phyloP scores from a whole-genome alignment of 2,329 filamentous ascomycete species.

The Orbilia brochopaga region DNA sequence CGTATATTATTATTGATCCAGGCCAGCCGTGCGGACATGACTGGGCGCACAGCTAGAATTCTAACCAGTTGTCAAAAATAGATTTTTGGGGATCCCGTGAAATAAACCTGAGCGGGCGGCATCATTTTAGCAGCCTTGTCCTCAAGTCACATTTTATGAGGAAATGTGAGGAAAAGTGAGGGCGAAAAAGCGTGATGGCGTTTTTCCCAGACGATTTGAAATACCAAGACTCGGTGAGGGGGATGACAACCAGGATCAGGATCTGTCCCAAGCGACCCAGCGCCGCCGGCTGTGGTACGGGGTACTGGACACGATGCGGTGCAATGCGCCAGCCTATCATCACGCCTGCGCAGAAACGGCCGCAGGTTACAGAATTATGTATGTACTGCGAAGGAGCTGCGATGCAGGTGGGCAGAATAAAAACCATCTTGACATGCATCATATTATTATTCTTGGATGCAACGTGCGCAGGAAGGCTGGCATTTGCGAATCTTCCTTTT shows the following conservation, averaged over 20 bases:
- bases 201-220: slow-evolving; percentile 24
- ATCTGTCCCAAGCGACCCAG: slow-evolving; percentile 45
- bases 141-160: slow-evolving; percentile 5
- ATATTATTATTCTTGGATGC: not conserved
- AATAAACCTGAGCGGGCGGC: slow-evolving; percentile 12
- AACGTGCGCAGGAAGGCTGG: slow-evolving; percentile 47
- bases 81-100: slow-evolving; percentile 6
- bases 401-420: not conserved
- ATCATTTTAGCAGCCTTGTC: slow-evolving; percentile 28
- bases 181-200: not conserved
- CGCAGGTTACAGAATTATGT: slow-evolving; percentile 8
- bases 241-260: slow-evolving; percentile 22
- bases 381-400: not conserved
- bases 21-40: not conserved
- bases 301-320: not conserved
- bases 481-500: slow-evolving; percentile 25
- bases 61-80: slow-evolving; percentile 35
- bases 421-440: not conserved
- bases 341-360: slow-evolving; percentile 25
- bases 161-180: not conserved
- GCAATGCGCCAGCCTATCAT: slow-evolving; percentile 24
- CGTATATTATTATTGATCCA: slow-evolving; percentile 1
- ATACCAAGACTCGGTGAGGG: slow-evolving; percentile 30
- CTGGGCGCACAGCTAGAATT: not conserved
- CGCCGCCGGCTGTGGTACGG: slow-evolving; percentile 5